These are phyloP conservation scores for Endoconidiophora laricicola DNA, from an alignment of 2,329 filamentous ascomycete genomes.

Conservation along the genomic window DNA sequence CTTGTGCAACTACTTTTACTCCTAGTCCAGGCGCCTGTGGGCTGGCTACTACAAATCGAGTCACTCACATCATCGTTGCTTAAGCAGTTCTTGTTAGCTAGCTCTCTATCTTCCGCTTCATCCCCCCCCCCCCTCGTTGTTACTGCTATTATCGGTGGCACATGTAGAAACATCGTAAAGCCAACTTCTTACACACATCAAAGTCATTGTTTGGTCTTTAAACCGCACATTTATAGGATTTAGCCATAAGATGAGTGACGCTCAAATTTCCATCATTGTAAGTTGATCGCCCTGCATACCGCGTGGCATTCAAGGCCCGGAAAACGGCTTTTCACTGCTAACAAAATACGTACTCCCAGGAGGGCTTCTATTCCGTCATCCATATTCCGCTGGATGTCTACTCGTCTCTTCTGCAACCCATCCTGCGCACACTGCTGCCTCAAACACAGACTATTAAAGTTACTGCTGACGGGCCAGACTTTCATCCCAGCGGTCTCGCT, in stretches of 20 bases:
- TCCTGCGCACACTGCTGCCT: slow-evolving; percentile 70
- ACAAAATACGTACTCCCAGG: slow-evolving; percentile 32
- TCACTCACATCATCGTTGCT: no score
- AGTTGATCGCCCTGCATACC: slow-evolving; percentile 17
- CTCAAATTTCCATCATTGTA: slow-evolving; percentile 41
- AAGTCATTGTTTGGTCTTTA: no score
- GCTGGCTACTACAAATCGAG: no score
- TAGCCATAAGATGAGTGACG: slow-evolving; percentile 20
- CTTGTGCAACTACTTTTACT: no score
- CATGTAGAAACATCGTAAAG: no score
- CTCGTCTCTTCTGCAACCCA: slow-evolving; percentile 64
- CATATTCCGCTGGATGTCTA: slow-evolving; percentile 75
- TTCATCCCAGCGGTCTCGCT: slow-evolving; percentile 13
- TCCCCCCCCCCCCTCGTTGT: no score
- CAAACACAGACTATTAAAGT: slow-evolving; percentile 29
- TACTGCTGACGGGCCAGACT: slow-evolving; percentile 18
- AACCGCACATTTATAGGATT: no score
- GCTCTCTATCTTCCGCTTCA: no score
- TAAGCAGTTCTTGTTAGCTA: no score
- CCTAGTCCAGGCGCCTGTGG: no score
- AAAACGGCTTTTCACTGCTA: not conserved
- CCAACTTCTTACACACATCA: no score
- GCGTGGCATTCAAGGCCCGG: not conserved
- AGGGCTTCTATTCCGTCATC: slow-evolving; percentile 73
- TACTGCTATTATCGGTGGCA: no score